Evolutionary conservation across 1,284 basidiomycete genomes (phyloP), one percentile per base, ranked within the genome.

Genomic region (Laetiporus sulphureus): DNA sequence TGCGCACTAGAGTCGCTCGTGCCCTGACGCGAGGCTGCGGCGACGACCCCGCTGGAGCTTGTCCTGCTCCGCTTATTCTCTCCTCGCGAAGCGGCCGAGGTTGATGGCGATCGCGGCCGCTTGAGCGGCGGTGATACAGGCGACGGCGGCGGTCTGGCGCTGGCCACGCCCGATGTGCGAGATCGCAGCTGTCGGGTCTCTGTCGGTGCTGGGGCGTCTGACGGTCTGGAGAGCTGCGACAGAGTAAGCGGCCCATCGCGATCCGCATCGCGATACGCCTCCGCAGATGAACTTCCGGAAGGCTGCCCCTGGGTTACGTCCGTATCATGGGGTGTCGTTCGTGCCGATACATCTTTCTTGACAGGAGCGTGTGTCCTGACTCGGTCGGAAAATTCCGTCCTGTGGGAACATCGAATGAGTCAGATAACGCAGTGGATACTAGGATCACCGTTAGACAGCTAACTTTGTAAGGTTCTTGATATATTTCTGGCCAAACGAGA

Each of bases 51-150:
- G 30, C 46, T 34, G 48, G 36, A n/a, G 41, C 44, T 40, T 11
- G 47, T 51, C 50, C 55, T 58, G 44, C 44, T 51, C 41, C 50
- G 44, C 37, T 54, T 55, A 42, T 36, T 42, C 32, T 25, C 45
- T 38, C 32, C 40, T 15, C 32, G 24, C 13, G 41, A 24, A 23
- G 35, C 24, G 13, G 46, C 48, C 12, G 36, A 22, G 20, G 38
- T 50, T 38, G 55, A 46, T 45, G n/a, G n/a, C n/a, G n/a, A n/a
- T n/a, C 25, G 25, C 25, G 25, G 7, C 8, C 25, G 25, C 13
- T 27, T 27, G 25, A 7, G 25, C 25, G 25, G 25, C 25, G 25
- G 25, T 7, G 25, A 13, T 13, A 27, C 25, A 13, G 25, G 25
- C 25, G 25, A 27, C 25, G 25, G 8, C 8, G 25, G 25, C 8